These are phyloP conservation scores for Boletus holoroseus DNA, from an alignment of 1,284 basidiomycete genomes.

Conservation along the genomic window DNA sequence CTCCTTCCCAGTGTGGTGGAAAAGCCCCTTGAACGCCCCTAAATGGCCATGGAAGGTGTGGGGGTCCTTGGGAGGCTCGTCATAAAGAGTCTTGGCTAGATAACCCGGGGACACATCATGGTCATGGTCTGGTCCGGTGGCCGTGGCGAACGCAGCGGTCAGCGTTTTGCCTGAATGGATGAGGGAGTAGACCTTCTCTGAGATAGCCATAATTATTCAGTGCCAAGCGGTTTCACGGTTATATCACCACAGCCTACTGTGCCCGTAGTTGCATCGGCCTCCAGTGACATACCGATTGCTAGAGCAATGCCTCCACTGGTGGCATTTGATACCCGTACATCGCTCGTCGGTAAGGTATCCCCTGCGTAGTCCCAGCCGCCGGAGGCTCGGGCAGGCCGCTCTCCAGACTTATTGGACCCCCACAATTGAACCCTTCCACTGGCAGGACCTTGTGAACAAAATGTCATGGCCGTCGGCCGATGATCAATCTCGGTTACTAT, in stretches of 20 bases:
- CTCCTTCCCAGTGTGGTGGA: slow-evolving; percentile 17
- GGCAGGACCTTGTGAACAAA: too few relatives aligned
- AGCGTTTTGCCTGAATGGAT: slow-evolving; percentile 26
- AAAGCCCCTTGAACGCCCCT: slow-evolving; percentile 21
- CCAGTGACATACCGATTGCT: background rate
- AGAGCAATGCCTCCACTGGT: background rate
- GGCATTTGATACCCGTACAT: background rate
- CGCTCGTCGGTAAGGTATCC: background rate
- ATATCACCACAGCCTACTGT: background rate
- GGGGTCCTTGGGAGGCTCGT: slow-evolving; percentile 14
- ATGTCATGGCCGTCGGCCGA: too few relatives aligned
- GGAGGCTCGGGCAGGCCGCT: background rate
- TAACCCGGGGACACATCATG: slow-evolving; percentile 24
- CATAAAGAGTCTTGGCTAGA: slow-evolving; percentile 26
- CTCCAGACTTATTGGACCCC: background rate
- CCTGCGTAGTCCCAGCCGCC: background rate
- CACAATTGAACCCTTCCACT: too few relatives aligned
- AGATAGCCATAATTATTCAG: slow-evolving; percentile 20
- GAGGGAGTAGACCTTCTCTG: slow-evolving; percentile 25
- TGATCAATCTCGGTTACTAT: too few relatives aligned
- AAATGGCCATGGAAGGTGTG: slow-evolving; percentile 10
- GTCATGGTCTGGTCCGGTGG: slow-evolving; percentile 15
- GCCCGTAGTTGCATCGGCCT: slow-evolving; percentile 2
- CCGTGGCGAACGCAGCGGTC: slow-evolving; percentile 28
- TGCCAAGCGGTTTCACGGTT: background rate